Conservation (phyloP, 2,329 filamentous ascomycete species). For the Colletotrichum melonis region DNA sequence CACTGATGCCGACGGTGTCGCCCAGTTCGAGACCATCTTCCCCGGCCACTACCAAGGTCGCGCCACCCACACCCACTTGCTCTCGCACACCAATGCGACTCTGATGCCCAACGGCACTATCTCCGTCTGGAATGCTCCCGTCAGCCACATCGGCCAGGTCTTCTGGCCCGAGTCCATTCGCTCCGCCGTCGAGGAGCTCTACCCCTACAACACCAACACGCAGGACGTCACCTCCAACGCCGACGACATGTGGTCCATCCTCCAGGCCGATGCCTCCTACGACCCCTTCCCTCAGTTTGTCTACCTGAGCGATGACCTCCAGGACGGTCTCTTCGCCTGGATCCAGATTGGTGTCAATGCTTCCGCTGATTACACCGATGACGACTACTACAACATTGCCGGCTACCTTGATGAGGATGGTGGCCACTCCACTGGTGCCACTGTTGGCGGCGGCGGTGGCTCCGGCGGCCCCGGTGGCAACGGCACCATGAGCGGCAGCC, state of each 20-base stretch:
- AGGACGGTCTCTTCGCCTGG: constrained; percentile 66
- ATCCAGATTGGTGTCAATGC: constrained; percentile 63
- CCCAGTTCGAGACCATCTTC: constrained; percentile 55
- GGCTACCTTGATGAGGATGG: constrained; percentile 27
- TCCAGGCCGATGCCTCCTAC: constrained; percentile 58
- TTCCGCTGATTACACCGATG: constrained; percentile 35
- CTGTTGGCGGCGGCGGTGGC: constrained; percentile 12
- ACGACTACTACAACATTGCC: constrained; percentile 29
- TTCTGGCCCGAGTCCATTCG: constrained; percentile 72
- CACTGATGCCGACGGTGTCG: constrained; percentile 55
- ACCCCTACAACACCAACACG: constrained; percentile 60
- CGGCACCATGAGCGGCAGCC: constrained; percentile 14
- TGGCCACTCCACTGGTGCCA: constrained; percentile 14
- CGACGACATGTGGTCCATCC: constrained; percentile 54
- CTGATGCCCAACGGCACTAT: constrained; percentile 48
- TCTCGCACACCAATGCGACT: constrained; percentile 51
- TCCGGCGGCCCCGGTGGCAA: constrained; percentile 12
- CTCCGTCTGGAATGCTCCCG: constrained; percentile 45
- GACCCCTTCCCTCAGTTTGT: constrained; percentile 69
- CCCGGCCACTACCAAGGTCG: constrained; percentile 58
- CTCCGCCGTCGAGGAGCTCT: constrained; percentile 57
- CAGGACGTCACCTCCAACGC: constrained; percentile 61
- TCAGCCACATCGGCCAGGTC: constrained; percentile 72
- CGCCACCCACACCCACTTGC: constrained; percentile 59
- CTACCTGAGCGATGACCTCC: constrained; percentile 62